Evolutionary conservation across 345 rosid genomes (phyloP), one percentile per base, ranked within the genome.

Genomic region (Populus deltoides): DNA sequence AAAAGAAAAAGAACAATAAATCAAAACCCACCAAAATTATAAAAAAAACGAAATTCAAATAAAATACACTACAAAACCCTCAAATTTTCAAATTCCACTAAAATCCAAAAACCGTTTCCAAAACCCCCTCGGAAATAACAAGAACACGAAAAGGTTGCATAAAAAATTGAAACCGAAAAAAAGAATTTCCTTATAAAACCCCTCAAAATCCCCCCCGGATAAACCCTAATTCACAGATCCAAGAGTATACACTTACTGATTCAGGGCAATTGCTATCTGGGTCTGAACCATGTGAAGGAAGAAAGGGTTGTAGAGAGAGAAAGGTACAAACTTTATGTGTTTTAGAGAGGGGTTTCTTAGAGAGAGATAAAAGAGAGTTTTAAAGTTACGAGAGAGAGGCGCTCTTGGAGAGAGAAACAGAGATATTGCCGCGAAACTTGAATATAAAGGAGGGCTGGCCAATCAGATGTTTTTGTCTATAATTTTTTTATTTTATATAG

Each of bases 381-480:
- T 66, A 78, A 31, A 43, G 36, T 61, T 79, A 29, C 33, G 43
- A 79, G 71, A 75, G 81, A 49, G 83, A 65, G 78, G 33, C 33
- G 47, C 71, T 59, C 36, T 47, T 68, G 53, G 68, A 33, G 80
- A 41, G 77, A 51, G 79, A 68, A 62, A 22, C 43, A 55, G 77
- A 41, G 79, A 80, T 72, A 83, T 90, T 92, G 92, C 97, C 97
- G 94, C 93, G 94, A 92, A 92, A 92, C 97, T 92, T 92, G 93
- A 92, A 92, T 85, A 87, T 66, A 85, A 83, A 72, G 86, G 83
- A 77, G 22, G 45, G 36, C 59, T 53, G 68, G 10, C 90, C 88
- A 88, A 85, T 86, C 51, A 63, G 47, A 22, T 49, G 70, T 49
- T 75, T 65, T 57, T 35, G 22, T 24, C 47, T 74, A 63, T 55